Conservation (phyloP, 148 eudicot genomes). For the Talinum fruticosum region DNA sequence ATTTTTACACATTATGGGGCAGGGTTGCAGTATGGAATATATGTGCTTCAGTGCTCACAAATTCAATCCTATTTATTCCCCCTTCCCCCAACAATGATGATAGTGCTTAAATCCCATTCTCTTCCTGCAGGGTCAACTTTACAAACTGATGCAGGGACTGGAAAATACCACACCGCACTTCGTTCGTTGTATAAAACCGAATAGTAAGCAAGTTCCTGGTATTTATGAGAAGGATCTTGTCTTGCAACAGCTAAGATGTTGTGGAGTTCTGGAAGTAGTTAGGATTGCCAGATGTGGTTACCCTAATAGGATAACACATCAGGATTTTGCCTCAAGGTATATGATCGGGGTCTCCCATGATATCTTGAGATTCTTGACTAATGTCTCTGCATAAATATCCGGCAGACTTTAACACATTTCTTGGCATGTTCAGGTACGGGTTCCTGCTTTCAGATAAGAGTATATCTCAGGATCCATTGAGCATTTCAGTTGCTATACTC, state of each 20-base stretch:
- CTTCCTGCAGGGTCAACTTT: conserved; percentile 72
- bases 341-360: neutral
- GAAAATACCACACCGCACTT: conserved; percentile 88
- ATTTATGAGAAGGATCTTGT: conserved; percentile 71
- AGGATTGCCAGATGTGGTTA: conserved; percentile 85
- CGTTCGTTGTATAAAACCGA: conserved; percentile 91
- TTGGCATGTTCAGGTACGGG: conserved; percentile 58
- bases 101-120: conserved; percentile 2
- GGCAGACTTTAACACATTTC: conserved; percentile 10
- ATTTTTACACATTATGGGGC: neutral
- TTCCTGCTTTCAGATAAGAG: conserved; percentile 58
- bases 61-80: neutral
- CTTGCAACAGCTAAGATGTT: conserved; percentile 79
- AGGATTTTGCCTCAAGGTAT: conserved; percentile 82
- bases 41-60: neutral
- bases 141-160: conserved; percentile 77
- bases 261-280: conserved; percentile 88
- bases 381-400: neutral
- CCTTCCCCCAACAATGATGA: neutral
- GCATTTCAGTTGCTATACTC: conserved; percentile 70
- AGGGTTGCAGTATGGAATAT: no score
- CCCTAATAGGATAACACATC: conserved; percentile 78
- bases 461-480: conserved; percentile 66
- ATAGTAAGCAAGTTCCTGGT: conserved; percentile 71
- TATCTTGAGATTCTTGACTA: neutral